Percentiles rank a stretch among this genome's conserved stretches.
Evolutionary conservation across 2,329 filamentous ascomycete genomes (phyloP).

Genomic region (Aspergillus caelatus): DNA sequence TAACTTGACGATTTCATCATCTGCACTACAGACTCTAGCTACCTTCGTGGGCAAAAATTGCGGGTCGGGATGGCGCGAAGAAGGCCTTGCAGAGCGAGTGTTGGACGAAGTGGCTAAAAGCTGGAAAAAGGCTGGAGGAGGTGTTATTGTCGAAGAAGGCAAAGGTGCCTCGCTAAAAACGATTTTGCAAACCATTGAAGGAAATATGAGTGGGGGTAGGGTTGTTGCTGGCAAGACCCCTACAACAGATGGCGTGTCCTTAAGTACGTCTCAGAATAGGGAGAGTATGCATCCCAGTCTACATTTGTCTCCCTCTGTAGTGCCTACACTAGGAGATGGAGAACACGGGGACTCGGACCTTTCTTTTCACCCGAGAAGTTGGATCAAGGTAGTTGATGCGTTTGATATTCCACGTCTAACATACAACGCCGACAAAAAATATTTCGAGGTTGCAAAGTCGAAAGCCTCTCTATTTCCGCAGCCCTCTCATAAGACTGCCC

Average conservation of each 20-base stretch:
- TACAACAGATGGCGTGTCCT: constrained; percentile 24
- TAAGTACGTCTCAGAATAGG: constrained; percentile 39
- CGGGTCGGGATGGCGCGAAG: constrained; percentile 94
- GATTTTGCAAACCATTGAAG: constrained; percentile 81
- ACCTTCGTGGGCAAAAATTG: constrained; percentile 91
- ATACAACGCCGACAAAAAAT: constrained; percentile 69
- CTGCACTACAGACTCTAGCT: constrained; percentile 81
- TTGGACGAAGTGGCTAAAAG: constrained; percentile 86
- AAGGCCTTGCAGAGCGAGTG: constrained; percentile 87
- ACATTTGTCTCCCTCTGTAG: constrained; percentile 17
- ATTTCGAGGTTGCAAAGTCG: constrained; percentile 75
- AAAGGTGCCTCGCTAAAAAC: constrained; percentile 69
- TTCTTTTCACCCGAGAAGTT: constrained; percentile 72
- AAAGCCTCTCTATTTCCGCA: constrained; percentile 74
- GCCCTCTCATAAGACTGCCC: constrained; percentile 76
- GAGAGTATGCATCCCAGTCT: constrained; percentile 53
- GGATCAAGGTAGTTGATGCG: constrained; percentile 81
- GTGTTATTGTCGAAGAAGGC: constrained; percentile 85
- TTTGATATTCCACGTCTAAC: constrained; percentile 73
- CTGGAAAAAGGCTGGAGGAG: constrained; percentile 89
- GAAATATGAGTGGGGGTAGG: constrained; percentile 83
- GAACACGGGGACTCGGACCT: constrained; percentile 63
- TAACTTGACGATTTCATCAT: constrained; percentile 86
- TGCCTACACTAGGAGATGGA: constrained; percentile 51
- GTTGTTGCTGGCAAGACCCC: constrained; percentile 52